phyloP scores from a whole-genome alignment of 2,329 filamentous ascomycete species.

The Dothideomycetes sp. region DNA sequence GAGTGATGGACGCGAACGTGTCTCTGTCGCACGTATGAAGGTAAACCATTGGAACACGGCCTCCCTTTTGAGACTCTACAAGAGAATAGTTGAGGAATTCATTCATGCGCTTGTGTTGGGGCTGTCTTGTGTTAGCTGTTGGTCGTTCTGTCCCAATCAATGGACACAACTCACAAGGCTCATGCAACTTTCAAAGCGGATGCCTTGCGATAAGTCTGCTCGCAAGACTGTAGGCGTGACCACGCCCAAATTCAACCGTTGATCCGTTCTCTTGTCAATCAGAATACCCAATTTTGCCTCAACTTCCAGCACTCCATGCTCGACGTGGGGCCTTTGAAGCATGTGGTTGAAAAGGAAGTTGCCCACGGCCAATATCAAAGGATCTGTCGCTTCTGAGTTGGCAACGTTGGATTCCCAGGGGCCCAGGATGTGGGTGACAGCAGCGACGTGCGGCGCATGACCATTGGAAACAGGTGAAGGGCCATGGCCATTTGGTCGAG shows the following conservation, averaged over 20 bases:
- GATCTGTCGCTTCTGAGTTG: constrained; percentile 2
- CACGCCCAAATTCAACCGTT: constrained; percentile 59
- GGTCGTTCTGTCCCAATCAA: background rate
- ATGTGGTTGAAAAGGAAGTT: constrained; percentile 13
- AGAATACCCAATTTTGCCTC: constrained; percentile 88
- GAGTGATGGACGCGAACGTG: constrained; percentile 68
- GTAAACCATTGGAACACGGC: no score
- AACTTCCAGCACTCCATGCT: constrained; percentile 72
- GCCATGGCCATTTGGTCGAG: constrained; percentile 8
- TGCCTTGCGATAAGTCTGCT: constrained; percentile 35
- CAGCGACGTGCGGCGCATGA: background rate
- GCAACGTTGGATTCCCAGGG: constrained; percentile 14
- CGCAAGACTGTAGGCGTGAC: constrained; percentile 61
- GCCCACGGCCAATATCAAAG: constrained; percentile 3
- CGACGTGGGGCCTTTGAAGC: constrained; percentile 37
- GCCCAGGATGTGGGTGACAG: constrained; percentile 5
- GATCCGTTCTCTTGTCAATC: constrained; percentile 61
- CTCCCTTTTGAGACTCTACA: constrained; percentile 48
- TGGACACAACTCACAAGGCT: constrained; percentile 55
- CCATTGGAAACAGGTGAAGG: constrained; percentile 3
- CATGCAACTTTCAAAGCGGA: constrained; percentile 81
- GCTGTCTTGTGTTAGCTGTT: constrained; percentile 36
- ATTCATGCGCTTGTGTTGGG: constrained; percentile 76
- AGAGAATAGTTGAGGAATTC: constrained; percentile 69
- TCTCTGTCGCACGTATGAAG: no score